phyloP scores from a whole-genome alignment of 495 filamentous ascomycete species.

The Lentithecium fluviatile region DNA sequence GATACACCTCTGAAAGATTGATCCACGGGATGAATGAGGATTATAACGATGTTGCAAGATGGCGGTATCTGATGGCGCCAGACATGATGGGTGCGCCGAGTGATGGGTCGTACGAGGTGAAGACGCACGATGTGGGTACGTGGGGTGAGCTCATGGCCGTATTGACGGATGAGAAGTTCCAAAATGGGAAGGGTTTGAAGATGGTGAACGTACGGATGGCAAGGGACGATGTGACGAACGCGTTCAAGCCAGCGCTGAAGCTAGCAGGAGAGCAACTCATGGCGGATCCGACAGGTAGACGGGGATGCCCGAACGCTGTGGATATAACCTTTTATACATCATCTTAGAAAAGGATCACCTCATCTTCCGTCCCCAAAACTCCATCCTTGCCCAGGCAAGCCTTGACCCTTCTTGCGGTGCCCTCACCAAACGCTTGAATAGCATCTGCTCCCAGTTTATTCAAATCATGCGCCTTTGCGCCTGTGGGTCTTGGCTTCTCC shows the following conservation, averaged over 20 bases:
- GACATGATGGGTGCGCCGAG: constrained; percentile 48
- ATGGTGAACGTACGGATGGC: constrained; percentile 51
- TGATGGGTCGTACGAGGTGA: constrained; percentile 37
- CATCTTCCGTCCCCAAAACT: neutral
- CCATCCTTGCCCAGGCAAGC: neutral
- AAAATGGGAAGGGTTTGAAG: constrained; percentile 45
- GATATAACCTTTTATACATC: neutral
- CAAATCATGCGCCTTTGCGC: neutral
- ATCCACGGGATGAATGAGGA: constrained; percentile 61
- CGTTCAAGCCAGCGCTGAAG: constrained; percentile 36
- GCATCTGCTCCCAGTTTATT: neutral
- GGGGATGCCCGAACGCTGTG: neutral
- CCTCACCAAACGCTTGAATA: neutral
- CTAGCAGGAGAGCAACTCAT: neutral
- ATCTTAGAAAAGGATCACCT: neutral
- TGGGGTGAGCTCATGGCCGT: constrained; percentile 45
- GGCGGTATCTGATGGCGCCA: constrained; percentile 58
- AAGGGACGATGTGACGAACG: constrained; percentile 46
- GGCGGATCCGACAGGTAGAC: neutral
- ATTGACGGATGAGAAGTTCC: constrained; percentile 41
- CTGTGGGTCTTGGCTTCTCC: neutral
- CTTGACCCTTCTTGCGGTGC: constrained; percentile 1
- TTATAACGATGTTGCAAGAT: constrained; percentile 79
- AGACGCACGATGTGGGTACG: constrained; percentile 33
- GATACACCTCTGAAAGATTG: constrained; percentile 53